Evolutionary conservation across 768 basidiomycete species (phyloP), one percentile per base, ranked within the genome.

Genomic region (Boletellus ananas): DNA sequence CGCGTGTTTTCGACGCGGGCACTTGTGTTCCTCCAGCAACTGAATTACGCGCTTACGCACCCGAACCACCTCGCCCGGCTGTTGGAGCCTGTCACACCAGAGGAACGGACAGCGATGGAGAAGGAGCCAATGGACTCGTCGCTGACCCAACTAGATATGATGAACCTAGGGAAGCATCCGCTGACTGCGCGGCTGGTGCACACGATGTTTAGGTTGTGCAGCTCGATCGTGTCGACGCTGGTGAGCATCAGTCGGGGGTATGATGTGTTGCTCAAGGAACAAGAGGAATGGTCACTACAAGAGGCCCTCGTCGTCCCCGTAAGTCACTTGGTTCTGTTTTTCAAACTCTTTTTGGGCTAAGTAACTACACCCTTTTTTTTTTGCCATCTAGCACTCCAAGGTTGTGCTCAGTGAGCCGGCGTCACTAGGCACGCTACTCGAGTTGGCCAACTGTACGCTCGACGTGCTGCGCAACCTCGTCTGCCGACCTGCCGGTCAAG

Each of bases 41-140:
- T 96, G 54, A 94, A 93, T 66, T 93, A 94, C 56, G 88, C 90
- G 0, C 75, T 95, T 41, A 86, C 90, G 0, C 94, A 97, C 66
- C 94, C 94, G 7, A 89, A 94, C 60, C 86, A 93, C 58, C 77
- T 96, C 12, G 83, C 86, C 1, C 85, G 84, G 56, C 73, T 90
- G 23, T 74, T 94, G 57, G 90, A 94, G 50, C 85, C 91, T 6
- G 75, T 89, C 13, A 86, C 87, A 0, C 64, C 77, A 2, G 90
- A 91, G 11, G 94, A 95, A 58, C 79, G 86, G 7, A 68, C 69
- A 0, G 74, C 74, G 43, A 73, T 90, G 42, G 87, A 93, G 58
- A 84, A 83, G 54, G 85, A 87, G 40, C 57, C 66, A 12, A 59
- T 59, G 43, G 56, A 59, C 12, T 54, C 68, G 8, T 74, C 70